Evolutionary conservation across 208 protist genomes (phyloP), one percentile per base, ranked within the genome.

Genomic region (Wallacemonas collosoma): DNA sequence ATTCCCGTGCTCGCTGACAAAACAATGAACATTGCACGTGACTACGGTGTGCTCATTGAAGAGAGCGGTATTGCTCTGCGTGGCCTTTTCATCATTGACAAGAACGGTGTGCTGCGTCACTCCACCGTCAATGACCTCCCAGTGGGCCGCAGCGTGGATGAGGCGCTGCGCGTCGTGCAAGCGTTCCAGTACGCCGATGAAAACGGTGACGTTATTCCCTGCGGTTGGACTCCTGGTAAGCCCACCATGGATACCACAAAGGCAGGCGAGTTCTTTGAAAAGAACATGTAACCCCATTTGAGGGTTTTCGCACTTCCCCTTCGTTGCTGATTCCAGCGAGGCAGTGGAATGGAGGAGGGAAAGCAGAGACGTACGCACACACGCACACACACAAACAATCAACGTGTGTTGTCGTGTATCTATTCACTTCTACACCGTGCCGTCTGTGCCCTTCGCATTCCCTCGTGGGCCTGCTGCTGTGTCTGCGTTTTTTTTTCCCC

Each of bases 1-100:
- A 98, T 99, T 73, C 98, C 98, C 36, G 65, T 99, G 43, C 72
- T 99, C 40, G 86, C 97, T 12, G 98, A 99, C 82, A 89, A 98
- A 48, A 97, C 80, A 48, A 97, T 97, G 84, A 81, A 93, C 40
- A 98, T 99, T 51, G 74, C 94, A 1, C 79, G 86, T 45, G 93
- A 97, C 85, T 99, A 99, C 76, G 97, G 97, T 44, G 95, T 99
- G 0, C 92, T 99, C 65, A 90, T 98, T 62, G 90, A 96, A 70
- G 81, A 88, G 8, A 88, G 76, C 15, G 91, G 95, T 26, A 73
- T 98, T 50, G 71, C 94, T 39, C 81, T 97, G 47, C 93, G 97
- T 61, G 98, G 96, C 39, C 85, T 98, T 2, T 99, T 99, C 87
- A 90, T 99, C 71, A 99, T 99, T 73, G 97, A 98, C 79, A 82